Evolutionary conservation across 306 rosid genomes (phyloP), one percentile per base, ranked within the genome.

Genomic region (Cajanus cajan): DNA sequence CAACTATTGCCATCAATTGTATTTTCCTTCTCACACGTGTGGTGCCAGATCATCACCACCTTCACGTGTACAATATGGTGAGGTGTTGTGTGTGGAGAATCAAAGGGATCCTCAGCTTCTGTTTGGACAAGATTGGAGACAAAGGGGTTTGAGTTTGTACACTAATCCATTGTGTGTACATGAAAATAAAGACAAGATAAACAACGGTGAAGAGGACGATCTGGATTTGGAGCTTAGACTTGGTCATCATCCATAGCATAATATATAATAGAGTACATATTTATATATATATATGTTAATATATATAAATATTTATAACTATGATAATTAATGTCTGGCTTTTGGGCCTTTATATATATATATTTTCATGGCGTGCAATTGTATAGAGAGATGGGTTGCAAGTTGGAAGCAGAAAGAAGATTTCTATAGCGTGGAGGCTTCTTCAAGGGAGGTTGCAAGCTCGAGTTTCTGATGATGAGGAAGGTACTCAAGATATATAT

Each of bases 141-240:
- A 79, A 45, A 79, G 37, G 58, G 82, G 77, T 67, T 83, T 73
- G 85, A 84, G 84, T 76, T 71, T 86, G 79, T 83, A 80, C 64
- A 28, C 82, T 45, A 68, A 80, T 43, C 75, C 80, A 50, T 54
- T 69, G 9, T 81, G 74, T 68, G 75, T 71, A 15, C 58, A 15
- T 50, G 64, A 71, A 75, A 73, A 59, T 63, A 67, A 54, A 64
- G 80, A 77, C 71, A 84, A 64, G 71, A 48, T 68, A 76, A 80
- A 45, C 79, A 76, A 80, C 54, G 44, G 31, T 41, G 84, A 77
- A 33, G 89, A 82, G 18, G 92, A 69, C 59, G 91, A 84, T 28
- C 74, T 91, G 50, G 97, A 94, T 89, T 87, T 94, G 90, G 97
- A 91, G 92, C 98, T 94, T 82, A 93, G 97, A 80, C 92, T 94